phyloP scores from a whole-genome alignment of 2,329 filamentous ascomycete genomes.

The Colletotrichum chrysophilum region DNA sequence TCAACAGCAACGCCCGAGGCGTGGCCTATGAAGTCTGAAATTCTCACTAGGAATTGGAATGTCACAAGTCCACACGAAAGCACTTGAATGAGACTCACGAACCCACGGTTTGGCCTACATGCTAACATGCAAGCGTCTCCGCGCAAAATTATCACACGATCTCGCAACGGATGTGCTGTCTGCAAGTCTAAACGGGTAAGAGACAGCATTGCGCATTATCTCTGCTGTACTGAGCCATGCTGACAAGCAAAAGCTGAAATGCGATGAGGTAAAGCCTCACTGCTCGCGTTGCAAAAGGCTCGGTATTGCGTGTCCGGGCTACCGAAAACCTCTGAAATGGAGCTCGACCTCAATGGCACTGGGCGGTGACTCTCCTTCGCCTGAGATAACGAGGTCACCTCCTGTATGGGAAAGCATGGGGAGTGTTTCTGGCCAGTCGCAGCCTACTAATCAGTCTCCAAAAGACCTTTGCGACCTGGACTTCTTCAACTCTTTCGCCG shows the following conservation, averaged over 20 bases:
- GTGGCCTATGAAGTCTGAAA: not conserved
- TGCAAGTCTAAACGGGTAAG: slow-evolving; percentile 9
- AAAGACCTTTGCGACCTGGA: not conserved
- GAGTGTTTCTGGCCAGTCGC: not conserved
- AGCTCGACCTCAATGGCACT: not conserved
- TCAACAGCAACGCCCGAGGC: not conserved
- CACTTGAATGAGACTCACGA: no score
- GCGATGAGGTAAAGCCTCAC: not conserved
- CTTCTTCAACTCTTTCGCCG: not conserved
- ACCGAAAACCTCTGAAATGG: not conserved
- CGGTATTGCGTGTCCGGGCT: not conserved
- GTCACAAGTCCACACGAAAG: not conserved
- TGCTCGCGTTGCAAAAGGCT: not conserved
- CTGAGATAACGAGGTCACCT: not conserved
- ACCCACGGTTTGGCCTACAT: not conserved
- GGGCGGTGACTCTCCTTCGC: not conserved
- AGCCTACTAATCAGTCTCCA: not conserved
- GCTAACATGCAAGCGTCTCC: not conserved
- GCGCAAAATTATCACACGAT: not conserved
- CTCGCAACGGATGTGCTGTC: slow-evolving; percentile 6
- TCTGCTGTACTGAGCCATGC: not conserved
- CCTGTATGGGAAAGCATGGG: not conserved
- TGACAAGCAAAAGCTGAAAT: not conserved
- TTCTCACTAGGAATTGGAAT: not conserved
- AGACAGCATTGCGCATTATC: not conserved